Evolutionary conservation across 768 basidiomycete species (phyloP), one percentile per base, ranked within the genome.

Genomic region (Termitomyces sp.): DNA sequence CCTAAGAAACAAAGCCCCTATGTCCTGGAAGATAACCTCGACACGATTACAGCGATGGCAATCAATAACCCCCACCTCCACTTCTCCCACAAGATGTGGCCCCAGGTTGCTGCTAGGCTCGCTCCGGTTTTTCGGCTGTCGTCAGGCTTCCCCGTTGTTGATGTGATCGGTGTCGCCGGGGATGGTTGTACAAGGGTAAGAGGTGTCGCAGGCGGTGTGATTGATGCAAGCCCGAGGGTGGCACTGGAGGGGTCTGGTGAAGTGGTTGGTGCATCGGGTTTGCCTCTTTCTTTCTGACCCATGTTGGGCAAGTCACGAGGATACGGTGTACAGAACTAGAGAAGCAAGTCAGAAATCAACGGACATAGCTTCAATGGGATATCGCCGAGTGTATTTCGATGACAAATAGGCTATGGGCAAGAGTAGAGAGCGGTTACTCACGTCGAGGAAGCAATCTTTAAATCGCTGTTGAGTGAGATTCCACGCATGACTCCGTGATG

Each of bases 251-350:
- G 51, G 22, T 56, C 49, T 59, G 56, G 34, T 36, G 56, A 61
- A 24, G 58, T 62, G 20, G 67, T 60, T 46, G 69, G 68, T 52
- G 58, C 65, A 48, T 73, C 66, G 67, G 81, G 67, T 53, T 77
- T 80, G 9, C 86, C 88, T 45, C 83, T 80, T 64, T 89, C 89
- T 63, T 81, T 85, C 71, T 90, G 81, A 22, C 89, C 94, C 96
- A 98, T 98, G 73, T 97, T 97, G 0, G 96, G 96, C 30, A 95
- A 72, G 67, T 95, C 87, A 45, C 79, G 84, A 67, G 84, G 79
- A 18, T 75, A 74, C 12, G 84, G 78, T 32, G 79, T 77, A 66
- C 88, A 90, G 66, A 91, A 92, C 88, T 98, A 65, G 14, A 10
- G 22, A 36, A 18, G 26, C 26, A 45, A 36, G 47, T 53, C 47